Evolutionary conservation across 345 rosid species (phyloP).

Genomic region (Salix suchowensis): DNA sequence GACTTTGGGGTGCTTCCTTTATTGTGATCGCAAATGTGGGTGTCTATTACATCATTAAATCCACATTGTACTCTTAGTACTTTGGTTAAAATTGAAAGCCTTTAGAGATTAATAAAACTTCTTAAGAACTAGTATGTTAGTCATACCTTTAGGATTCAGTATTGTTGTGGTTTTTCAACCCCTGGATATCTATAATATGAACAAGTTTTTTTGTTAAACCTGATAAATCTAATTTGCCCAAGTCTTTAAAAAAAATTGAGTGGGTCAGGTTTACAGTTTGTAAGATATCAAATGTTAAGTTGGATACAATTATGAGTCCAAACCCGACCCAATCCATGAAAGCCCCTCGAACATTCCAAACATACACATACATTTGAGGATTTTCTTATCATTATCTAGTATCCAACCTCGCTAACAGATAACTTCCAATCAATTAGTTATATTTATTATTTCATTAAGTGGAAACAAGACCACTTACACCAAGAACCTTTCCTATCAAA

Average conservation of each 20-base stretch:
- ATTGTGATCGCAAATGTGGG: background rate
- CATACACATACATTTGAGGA: background rate
- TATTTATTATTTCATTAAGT: background rate
- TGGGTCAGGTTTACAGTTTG: too few relatives aligned
- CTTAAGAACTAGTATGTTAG: background rate
- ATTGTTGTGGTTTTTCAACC: conserved; percentile 48
- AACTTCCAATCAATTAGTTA: background rate
- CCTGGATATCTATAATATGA: too few relatives aligned
- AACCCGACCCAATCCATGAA: too few relatives aligned
- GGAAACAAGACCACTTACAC: background rate
- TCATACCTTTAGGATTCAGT: background rate
- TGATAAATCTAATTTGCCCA: too few relatives aligned
- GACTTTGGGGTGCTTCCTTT: background rate
- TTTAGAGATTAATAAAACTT: background rate
- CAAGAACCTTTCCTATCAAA: too few relatives aligned
- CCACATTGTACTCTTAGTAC: background rate
- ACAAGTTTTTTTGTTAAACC: too few relatives aligned
- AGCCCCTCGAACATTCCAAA: background rate
- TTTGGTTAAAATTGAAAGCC: background rate
- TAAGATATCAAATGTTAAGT: too few relatives aligned
- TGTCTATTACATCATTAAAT: too few relatives aligned
- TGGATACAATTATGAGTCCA: too few relatives aligned
- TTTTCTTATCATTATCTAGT: background rate
- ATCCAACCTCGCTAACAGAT: background rate
- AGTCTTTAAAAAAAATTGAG: too few relatives aligned